Percentiles rank a stretch among this genome's conserved stretches.
phyloP scores from a whole-genome alignment of 768 basidiomycete genomes.

The Amanita jacksonii region DNA sequence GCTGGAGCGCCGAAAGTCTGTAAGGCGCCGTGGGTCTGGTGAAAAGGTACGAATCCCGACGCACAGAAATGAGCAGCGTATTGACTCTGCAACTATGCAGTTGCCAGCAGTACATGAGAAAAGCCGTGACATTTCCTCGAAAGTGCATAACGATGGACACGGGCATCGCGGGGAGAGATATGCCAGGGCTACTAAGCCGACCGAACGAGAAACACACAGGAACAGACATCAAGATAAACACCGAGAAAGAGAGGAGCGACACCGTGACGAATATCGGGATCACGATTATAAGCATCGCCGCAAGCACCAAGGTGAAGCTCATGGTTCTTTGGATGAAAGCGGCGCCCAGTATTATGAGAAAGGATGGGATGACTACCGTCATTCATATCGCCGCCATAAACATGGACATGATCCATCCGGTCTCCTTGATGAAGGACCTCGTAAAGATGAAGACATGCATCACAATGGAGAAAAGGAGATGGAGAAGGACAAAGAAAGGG shows the following conservation, averaged over 20 bases:
- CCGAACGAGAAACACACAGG: background rate
- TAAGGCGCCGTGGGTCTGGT: background rate
- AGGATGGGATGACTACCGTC: too few species aligned
- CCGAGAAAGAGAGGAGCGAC: slow-evolving; percentile 3
- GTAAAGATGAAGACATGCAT: slow-evolving; percentile 9
- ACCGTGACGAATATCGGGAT: slow-evolving; percentile 3
- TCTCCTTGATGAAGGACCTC: background rate
- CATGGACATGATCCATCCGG: background rate
- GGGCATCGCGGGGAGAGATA: background rate
- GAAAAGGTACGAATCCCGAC: background rate
- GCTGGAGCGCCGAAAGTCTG: background rate
- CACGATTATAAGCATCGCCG: background rate
- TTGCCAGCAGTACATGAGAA: slow-evolving; percentile 2
- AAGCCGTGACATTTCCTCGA: background rate
- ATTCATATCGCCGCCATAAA: background rate
- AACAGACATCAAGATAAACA: slow-evolving; percentile 3
- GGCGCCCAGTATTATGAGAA: too few species aligned
- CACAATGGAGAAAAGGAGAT: slow-evolving; percentile 14
- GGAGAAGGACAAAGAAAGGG: slow-evolving; percentile 15
- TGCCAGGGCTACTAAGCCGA: background rate
- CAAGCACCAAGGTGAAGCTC: too few species aligned
- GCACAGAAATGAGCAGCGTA: too few species aligned
- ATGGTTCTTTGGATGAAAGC: too few species aligned
- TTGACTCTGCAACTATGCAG: background rate
- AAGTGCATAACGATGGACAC: background rate